phyloP scores from a whole-genome alignment of 1,284 basidiomycete species.

The Athelia psychrophila region DNA sequence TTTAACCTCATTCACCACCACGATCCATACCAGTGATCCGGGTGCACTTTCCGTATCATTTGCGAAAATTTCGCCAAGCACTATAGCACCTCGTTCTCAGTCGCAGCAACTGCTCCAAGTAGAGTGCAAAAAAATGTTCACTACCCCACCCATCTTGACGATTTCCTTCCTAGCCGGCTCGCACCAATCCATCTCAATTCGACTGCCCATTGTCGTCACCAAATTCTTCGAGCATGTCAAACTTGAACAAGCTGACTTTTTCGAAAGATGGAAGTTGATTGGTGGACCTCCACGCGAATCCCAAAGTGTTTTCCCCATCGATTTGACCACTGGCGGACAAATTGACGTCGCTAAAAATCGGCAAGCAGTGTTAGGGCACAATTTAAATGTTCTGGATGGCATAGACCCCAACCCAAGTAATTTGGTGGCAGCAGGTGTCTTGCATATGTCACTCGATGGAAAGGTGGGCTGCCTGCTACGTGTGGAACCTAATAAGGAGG shows the following conservation, averaged over 20 bases:
- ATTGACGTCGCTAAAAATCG: conserved; percentile 74
- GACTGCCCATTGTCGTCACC: conserved; percentile 83
- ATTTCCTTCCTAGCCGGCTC: conserved; percentile 93
- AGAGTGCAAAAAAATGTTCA: conserved; percentile 91
- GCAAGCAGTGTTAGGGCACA: conserved; percentile 76
- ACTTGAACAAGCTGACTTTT: conserved; percentile 84
- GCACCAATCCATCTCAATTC: conserved; percentile 82
- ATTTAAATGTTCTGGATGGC: conserved; percentile 74
- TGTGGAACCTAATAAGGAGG: conserved; percentile 92
- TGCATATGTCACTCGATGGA: conserved; percentile 84
- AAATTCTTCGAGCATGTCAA: conserved; percentile 95
- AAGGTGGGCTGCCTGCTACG: conserved; percentile 95
- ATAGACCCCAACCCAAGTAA: conserved; percentile 88
- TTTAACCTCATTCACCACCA: conserved; percentile 87
- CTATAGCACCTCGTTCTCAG: conserved; percentile 82
- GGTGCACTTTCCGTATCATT: conserved; percentile 80
- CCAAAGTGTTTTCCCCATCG: conserved; percentile 85
- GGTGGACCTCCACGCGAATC: conserved; percentile 92
- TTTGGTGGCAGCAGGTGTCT: conserved; percentile 88
- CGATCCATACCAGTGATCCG: conserved; percentile 71
- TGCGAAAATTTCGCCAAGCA: conserved; percentile 84
- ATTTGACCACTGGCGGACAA: conserved; percentile 62
- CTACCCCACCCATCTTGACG: conserved; percentile 75
- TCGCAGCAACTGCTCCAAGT: conserved; percentile 91
- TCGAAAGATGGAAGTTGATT: conserved; percentile 97